phyloP scores from a whole-genome alignment of 208 protist genomes.

The Strigomonas culicis region DNA sequence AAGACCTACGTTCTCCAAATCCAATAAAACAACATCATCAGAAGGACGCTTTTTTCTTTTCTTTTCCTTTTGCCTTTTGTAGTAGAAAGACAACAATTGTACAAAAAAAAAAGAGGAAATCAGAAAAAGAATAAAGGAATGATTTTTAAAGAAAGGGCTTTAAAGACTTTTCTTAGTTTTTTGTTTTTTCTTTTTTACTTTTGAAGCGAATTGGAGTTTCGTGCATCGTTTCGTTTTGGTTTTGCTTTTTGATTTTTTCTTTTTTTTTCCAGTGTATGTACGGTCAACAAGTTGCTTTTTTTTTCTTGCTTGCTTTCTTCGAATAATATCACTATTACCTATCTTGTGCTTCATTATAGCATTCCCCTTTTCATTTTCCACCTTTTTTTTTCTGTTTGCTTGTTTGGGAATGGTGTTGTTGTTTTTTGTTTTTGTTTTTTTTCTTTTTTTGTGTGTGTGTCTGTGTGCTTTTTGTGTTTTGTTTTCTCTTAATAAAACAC shows the following conservation, averaged over 20 bases:
- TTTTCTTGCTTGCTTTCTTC: not conserved
- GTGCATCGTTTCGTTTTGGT: not conserved
- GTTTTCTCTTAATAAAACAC: not conserved
- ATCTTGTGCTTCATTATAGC: not conserved
- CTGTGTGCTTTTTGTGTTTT: not conserved
- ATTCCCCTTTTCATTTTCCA: not conserved
- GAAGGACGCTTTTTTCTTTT: not conserved
- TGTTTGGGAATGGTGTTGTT: not conserved
- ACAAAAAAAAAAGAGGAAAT: not conserved
- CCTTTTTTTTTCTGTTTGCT: not conserved
- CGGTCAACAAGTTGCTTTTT: not conserved
- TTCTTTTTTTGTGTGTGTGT: not conserved
- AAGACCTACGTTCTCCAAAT: slow-evolving; percentile 47
- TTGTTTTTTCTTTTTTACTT: slow-evolving; percentile 7
- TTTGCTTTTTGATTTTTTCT: slow-evolving; percentile 6
- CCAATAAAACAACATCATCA: slow-evolving; percentile 3
- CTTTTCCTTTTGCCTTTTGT: not conserved
- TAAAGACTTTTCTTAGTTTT: slow-evolving; percentile 9
- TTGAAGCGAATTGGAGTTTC: not conserved
- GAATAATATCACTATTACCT: not conserved
- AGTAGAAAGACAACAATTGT: not conserved
- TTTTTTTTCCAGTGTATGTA: not conserved
- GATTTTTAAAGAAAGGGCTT: not conserved
- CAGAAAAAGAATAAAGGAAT: slow-evolving; percentile 1
- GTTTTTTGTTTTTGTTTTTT: not conserved